phyloP scores from a whole-genome alignment of 1,284 basidiomycete genomes.

The Ceratobasidium sp. region DNA sequence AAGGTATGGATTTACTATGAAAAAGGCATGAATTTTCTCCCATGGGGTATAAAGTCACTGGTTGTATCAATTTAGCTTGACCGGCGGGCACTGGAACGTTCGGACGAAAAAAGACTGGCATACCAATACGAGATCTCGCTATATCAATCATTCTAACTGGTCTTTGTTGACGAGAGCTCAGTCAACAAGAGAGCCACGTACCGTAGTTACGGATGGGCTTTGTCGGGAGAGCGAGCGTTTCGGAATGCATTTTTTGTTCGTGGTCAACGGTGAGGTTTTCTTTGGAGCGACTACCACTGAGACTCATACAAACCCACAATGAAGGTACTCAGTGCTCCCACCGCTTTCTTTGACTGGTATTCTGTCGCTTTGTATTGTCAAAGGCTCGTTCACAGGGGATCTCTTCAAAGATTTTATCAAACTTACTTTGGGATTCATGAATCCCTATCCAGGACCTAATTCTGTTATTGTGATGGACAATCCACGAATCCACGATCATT shows the following conservation, averaged over 20 bases:
- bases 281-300: no score
- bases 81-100: slow-evolving; percentile 5
- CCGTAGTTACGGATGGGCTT: slow-evolving; percentile 44
- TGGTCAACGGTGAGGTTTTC: no score
- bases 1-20: slow-evolving; percentile 28
- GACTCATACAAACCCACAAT: no score
- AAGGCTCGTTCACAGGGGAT: not conserved
- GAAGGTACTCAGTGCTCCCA: slow-evolving; percentile 10
- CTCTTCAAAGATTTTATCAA: not conserved
- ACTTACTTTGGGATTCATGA: not conserved
- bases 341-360: not conserved
- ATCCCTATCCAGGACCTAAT: not conserved
- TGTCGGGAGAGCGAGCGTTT: slow-evolving; percentile 40
- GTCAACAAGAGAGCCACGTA: slow-evolving; percentile 28
- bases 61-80: slow-evolving; percentile 22
- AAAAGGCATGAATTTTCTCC: slow-evolving; percentile 34
- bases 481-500: not conserved
- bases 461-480: slow-evolving; percentile 15
- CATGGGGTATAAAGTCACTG: not conserved
- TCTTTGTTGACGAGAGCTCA: slow-evolving; percentile 30
- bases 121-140: not conserved
- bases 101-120: not conserved
- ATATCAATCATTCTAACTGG: not conserved
- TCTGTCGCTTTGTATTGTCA: not conserved
- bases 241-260: slow-evolving; percentile 40